Base-by-base conservation (phyloP, 2,329 filamentous ascomycete genomes). In the Fusarium sp. region DNA sequence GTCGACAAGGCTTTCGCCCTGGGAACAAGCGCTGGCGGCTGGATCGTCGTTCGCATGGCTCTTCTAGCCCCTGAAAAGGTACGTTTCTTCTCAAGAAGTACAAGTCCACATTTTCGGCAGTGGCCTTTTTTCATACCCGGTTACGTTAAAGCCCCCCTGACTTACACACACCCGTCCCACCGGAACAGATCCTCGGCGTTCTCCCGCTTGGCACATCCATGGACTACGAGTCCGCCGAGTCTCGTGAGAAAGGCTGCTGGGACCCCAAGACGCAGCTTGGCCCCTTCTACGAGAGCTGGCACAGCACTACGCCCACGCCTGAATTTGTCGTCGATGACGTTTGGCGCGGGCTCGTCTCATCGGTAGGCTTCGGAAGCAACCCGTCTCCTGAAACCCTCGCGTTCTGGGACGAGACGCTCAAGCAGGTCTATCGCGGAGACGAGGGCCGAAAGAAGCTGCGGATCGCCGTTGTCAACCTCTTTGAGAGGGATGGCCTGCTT, bases 1-100 rank as follows among this genome's bases (percentile, higher is more conserved):
- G 81, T 88, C 31, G 57, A 81, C 24, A 85, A 85, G 80, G 86
- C 85, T 0, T 88, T 86, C 68, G 83, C 84, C 2, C 76, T 88
- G 14, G 87, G 87, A 24, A 87, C 86, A 14, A 86, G 84, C 61
- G 86, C 88, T 76, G 86, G 86, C 28, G 87, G 86, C 6, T 88
- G 86, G 86, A 82, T 88, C 28, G 83, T 84, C 6, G 77, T 81
- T 7, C 82, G 86, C 22, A 87, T 88, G 84, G 86, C 86, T 7
- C 79, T 89, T 26, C 73, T 88, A 48, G 86, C 84, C 11, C 86
- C 86, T 11, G 81, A 85, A 44, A 83, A 81, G 79, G 85, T 85
- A 80, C 58, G 79, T 77, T 31, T 36, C 11, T 28, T 38, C 33
- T 36, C 60, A 18, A 58, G 11, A 35, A 24, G 31, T 44, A 30